Conservation (phyloP, 1,284 basidiomycete genomes). For the Farysia itapuensis region DNA sequence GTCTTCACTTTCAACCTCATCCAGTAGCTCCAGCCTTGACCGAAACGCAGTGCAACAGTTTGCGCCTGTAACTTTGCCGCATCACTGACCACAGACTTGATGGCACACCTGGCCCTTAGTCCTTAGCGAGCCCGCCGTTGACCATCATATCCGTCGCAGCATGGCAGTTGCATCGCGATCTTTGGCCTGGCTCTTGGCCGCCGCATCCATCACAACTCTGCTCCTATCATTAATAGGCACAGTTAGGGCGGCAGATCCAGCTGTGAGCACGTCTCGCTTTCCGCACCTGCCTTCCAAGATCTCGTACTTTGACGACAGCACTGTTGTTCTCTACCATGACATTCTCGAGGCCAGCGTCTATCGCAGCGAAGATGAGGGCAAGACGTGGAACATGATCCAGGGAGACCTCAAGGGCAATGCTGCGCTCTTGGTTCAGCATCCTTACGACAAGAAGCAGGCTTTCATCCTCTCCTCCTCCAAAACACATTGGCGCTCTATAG, state of each 20-base stretch:
- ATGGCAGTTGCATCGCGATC: too few relatives aligned
- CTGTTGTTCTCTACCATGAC: slow-evolving; percentile 82
- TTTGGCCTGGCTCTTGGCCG: too few relatives aligned
- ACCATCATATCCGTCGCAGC: too few relatives aligned
- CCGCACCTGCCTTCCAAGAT: slow-evolving; percentile 74
- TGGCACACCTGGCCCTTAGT: too few relatives aligned
- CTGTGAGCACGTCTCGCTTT: slow-evolving; percentile 62
- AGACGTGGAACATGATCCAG: slow-evolving; percentile 70
- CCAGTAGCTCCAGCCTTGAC: too few relatives aligned
- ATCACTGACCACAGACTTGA: too few relatives aligned
- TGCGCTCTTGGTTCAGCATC: slow-evolving; percentile 79
- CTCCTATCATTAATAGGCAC: too few relatives aligned
- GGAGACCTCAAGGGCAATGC: slow-evolving; percentile 71
- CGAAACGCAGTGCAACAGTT: too few relatives aligned
- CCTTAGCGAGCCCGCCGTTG: too few relatives aligned
- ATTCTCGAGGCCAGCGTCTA: slow-evolving; percentile 70
- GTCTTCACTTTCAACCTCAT: too few relatives aligned
- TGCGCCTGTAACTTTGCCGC: too few relatives aligned
- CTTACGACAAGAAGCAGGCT: slow-evolving; percentile 69
- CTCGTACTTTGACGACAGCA: slow-evolving; percentile 89
- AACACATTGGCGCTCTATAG: slow-evolving; percentile 51
- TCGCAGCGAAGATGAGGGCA: slow-evolving; percentile 87
- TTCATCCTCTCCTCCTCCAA: slow-evolving; percentile 49
- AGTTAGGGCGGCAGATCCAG: slow-evolving; percentile 53
- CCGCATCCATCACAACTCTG: too few relatives aligned